Conservation (phyloP, 495 filamentous ascomycete genomes). For the Talaromyces liani region DNA sequence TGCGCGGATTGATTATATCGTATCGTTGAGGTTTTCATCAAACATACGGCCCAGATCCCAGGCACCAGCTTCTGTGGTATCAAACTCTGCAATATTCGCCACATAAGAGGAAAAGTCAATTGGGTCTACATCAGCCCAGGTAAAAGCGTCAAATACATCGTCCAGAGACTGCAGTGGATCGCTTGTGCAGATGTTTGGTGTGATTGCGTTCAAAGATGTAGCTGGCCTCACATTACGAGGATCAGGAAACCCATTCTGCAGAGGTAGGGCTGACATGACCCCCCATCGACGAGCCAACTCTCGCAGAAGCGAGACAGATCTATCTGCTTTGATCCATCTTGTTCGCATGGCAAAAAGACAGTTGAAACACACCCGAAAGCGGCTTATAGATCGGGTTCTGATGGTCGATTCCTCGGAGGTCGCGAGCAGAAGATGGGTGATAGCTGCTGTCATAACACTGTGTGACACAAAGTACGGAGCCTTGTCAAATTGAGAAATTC, state of each 20-base stretch:
- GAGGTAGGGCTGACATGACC: background rate
- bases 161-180: background rate
- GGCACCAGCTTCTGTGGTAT: background rate
- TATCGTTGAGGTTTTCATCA: background rate
- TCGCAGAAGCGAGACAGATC: background rate
- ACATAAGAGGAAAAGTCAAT: background rate
- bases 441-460: background rate
- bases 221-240: background rate
- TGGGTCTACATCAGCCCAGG: background rate
- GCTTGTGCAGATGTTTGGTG: background rate
- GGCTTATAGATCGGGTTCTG: conserved; percentile 1
- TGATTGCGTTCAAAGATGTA: background rate
- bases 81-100: background rate
- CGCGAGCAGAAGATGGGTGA: background rate
- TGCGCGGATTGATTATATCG: background rate
- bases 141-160: background rate
- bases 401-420: background rate
- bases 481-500: background rate
- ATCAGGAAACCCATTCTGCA: background rate
- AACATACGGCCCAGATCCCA: background rate
- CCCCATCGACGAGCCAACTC: background rate
- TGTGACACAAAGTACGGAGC: background rate
- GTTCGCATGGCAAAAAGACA: conserved; percentile 1
- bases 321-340: background rate
- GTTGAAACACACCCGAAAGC: background rate